Evolutionary conservation across 805 yeast species (phyloP).

Genomic region (Candida takata): DNA sequence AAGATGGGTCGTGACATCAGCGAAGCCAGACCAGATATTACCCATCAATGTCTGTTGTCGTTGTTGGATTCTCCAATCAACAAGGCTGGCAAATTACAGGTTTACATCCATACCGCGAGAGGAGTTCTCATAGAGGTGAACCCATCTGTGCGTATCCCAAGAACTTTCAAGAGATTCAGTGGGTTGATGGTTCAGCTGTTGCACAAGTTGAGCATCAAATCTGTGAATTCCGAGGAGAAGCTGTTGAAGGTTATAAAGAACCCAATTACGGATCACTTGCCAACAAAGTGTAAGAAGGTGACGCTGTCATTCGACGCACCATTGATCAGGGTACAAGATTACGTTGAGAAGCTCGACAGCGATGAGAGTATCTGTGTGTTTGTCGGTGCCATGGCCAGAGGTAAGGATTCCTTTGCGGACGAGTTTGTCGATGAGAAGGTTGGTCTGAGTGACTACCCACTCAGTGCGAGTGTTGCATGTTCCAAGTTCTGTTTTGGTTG

Average conservation of each 20-base stretch:
- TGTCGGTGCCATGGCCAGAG: slow-evolving; percentile 99
- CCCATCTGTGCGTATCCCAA: slow-evolving; percentile 94
- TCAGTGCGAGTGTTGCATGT: slow-evolving; percentile 96
- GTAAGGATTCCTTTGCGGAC: slow-evolving; percentile 95
- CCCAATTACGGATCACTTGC: slow-evolving; percentile 94
- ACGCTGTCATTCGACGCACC: slow-evolving; percentile 91
- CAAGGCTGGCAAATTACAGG: slow-evolving; percentile 95
- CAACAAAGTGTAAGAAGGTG: slow-evolving; percentile 89
- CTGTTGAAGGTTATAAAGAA: slow-evolving; percentile 90
- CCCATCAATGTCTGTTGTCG: slow-evolving; percentile 94
- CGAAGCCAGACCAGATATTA: slow-evolving; percentile 98
- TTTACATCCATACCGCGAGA: slow-evolving; percentile 90
- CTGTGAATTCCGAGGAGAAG: slow-evolving; percentile 93
- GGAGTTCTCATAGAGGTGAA: slow-evolving; percentile 94
- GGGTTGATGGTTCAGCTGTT: slow-evolving; percentile 96
- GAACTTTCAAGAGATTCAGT: slow-evolving; percentile 95
- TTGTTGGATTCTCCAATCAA: slow-evolving; percentile 95
- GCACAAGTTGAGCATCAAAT: slow-evolving; percentile 86
- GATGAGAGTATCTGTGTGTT: slow-evolving; percentile 96
- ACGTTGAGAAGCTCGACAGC: slow-evolving; percentile 65
- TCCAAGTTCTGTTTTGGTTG: slow-evolving; percentile 98
- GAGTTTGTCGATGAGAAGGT: slow-evolving; percentile 94
- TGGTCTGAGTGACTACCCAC: slow-evolving; percentile 90
- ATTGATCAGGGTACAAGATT: slow-evolving; percentile 82
- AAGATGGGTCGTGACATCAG: slow-evolving; percentile 97